Percentiles rank a stretch among this genome's conserved stretches.
Conservation (phyloP, 192 early-diverging fungal genomes). For the Paraglomus brasilianum region DNA sequence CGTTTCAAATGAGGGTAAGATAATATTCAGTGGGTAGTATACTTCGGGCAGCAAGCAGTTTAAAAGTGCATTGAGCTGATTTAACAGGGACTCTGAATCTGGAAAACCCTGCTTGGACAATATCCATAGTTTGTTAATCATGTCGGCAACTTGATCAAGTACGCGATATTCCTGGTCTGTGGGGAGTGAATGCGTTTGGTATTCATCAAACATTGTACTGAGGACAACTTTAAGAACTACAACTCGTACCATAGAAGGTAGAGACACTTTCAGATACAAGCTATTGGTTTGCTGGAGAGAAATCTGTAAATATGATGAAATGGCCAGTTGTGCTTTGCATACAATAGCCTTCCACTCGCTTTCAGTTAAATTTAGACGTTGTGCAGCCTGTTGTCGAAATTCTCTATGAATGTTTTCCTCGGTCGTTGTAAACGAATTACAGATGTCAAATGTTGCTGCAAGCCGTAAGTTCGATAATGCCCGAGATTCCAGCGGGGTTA, state of each 20-base stretch:
- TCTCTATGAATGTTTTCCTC: not conserved
- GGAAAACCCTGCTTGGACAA: not conserved
- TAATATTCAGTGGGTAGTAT: slow-evolving; percentile 2
- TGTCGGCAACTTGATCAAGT: not conserved
- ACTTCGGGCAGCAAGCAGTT: not conserved
- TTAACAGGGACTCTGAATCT: not conserved
- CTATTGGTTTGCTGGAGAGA: not conserved
- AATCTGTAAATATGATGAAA: not conserved
- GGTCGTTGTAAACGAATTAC: slow-evolving; percentile 15
- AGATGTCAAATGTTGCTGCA: slow-evolving; percentile 2
- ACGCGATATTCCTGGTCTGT: not conserved
- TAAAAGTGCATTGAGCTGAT: not conserved
- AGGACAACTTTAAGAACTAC: not conserved
- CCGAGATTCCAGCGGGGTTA: not conserved
- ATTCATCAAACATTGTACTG: too few relatives aligned
- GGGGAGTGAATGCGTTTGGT: too few relatives aligned
- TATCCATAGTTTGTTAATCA: not conserved
- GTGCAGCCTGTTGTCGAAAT: not conserved
- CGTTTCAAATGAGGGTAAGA: slow-evolving; percentile 15
- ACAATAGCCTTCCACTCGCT: not conserved
- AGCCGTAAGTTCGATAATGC: not conserved
- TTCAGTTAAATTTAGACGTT: not conserved
- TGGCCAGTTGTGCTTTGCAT: not conserved
- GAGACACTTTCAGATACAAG: not conserved
- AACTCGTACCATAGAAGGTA: not conserved